Percentiles rank a stretch among this genome's conserved stretches.
These are phyloP conservation scores for Piromyces sp. DNA, from an alignment of 192 early-diverging fungal species.

Conservation along the genomic window DNA sequence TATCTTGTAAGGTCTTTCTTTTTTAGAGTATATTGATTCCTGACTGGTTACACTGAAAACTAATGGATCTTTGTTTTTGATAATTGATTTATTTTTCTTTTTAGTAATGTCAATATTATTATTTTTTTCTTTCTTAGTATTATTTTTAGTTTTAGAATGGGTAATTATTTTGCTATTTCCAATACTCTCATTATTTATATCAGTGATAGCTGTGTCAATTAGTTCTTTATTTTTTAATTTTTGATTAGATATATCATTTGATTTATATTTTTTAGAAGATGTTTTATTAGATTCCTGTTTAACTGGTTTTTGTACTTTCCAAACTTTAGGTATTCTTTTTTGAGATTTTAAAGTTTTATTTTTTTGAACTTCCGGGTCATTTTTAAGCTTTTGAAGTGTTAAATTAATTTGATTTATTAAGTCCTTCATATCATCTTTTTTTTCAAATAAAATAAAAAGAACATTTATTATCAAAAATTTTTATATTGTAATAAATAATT, in stretches of 20 bases:
- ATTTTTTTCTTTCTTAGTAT: no score
- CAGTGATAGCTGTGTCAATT: neutral
- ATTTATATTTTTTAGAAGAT: neutral
- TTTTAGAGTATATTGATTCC: neutral
- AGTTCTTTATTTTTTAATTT: neutral
- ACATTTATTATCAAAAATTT: no score
- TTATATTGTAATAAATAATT: neutral
- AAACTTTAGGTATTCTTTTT: neutral
- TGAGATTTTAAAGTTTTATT: neutral
- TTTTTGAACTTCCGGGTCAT: neutral
- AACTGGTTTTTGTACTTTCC: neutral
- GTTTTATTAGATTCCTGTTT: neutral
- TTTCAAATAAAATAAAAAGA: neutral
- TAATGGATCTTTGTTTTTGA: no score
- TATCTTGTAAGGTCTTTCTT: neutral
- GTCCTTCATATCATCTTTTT: neutral
- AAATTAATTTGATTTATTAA: neutral
- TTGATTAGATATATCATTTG: neutral
- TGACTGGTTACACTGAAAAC: neutral
- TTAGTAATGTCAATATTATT: neutral
- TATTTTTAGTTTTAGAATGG: no score
- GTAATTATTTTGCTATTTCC: no score
- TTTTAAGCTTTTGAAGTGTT: neutral
- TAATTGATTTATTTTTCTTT: no score
- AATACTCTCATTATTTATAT: neutral